phyloP scores from a whole-genome alignment of 2,329 filamentous ascomycete genomes.

The Colletotrichum phormii region DNA sequence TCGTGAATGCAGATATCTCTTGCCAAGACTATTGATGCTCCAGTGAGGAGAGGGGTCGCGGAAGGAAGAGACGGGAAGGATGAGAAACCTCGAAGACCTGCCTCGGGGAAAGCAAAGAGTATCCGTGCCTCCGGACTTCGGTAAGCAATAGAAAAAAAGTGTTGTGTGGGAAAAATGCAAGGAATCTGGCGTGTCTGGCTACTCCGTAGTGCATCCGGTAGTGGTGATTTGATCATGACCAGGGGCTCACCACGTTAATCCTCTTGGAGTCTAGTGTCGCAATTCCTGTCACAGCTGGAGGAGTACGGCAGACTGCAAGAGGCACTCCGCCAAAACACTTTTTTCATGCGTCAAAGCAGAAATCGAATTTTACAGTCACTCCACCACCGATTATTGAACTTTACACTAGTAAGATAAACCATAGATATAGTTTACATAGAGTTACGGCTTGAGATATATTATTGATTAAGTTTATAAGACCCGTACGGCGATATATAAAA shows the following conservation, averaged over 20 bases:
- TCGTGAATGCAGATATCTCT: neutral
- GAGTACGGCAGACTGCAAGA: no score
- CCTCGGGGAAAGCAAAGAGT: neutral
- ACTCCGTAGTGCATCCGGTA: constrained; percentile 4
- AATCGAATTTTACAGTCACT: no score
- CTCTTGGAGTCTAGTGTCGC: neutral
- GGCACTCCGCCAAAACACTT: no score
- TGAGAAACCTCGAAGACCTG: neutral
- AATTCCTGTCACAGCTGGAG: neutral
- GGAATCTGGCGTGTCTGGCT: neutral
- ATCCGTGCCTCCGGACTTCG: neutral
- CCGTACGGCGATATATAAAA: no score
- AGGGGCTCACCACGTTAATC: neutral
- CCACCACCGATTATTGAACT: no score
- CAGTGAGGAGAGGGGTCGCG: neutral
- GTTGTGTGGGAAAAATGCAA: neutral
- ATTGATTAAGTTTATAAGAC: no score
- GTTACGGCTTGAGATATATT: no score
- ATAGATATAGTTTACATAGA: no score
- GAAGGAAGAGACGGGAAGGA: neutral
- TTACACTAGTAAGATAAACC: no score
- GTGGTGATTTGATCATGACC: neutral
- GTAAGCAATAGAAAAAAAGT: neutral
- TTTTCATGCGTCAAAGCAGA: no score
- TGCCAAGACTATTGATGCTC: neutral